Percentiles rank a stretch among this genome's conserved stretches.
These are phyloP conservation scores for Chrysopogon serrulatus DNA, from an alignment of 176 grass and related monocot genomes.

Conservation along the genomic window DNA sequence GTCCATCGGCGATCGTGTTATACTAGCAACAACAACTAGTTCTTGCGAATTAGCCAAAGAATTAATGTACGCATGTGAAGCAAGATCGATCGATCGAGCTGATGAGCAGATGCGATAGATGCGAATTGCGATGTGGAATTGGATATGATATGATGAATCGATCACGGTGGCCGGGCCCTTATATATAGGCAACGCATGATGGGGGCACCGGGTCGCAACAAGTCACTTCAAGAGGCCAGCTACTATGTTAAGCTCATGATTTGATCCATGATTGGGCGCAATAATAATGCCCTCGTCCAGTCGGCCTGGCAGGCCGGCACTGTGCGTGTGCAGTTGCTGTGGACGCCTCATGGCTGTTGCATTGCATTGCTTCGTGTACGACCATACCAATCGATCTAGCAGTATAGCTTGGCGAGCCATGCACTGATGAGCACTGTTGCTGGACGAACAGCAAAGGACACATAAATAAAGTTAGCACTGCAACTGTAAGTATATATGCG, in stretches of 20 bases:
- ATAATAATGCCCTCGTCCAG: slow-evolving; percentile 7
- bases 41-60: background rate
- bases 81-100: background rate
- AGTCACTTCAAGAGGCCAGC: slow-evolving; percentile 32
- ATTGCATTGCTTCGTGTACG: background rate
- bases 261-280: slow-evolving; percentile 50
- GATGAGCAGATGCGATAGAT: background rate
- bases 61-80: background rate
- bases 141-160: background rate
- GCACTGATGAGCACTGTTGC: background rate
- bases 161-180: background rate
- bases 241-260: slow-evolving; percentile 55
- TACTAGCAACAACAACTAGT: background rate
- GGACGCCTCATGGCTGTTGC: slow-evolving; percentile 25
- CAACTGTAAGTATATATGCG: background rate
- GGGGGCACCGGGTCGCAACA: background rate
- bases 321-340: slow-evolving; percentile 27
- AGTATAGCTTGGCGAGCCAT: background rate
- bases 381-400: slow-evolving; percentile 12
- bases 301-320: background rate
- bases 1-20: slow-evolving; percentile 24
- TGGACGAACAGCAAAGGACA: slow-evolving; percentile 34
- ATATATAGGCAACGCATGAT: slow-evolving; percentile 12
- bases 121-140: slow-evolving; percentile 29
- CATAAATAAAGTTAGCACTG: background rate